Evolutionary conservation across 768 basidiomycete genomes (phyloP).

Genomic region (Coprinellus aureogranulatus): DNA sequence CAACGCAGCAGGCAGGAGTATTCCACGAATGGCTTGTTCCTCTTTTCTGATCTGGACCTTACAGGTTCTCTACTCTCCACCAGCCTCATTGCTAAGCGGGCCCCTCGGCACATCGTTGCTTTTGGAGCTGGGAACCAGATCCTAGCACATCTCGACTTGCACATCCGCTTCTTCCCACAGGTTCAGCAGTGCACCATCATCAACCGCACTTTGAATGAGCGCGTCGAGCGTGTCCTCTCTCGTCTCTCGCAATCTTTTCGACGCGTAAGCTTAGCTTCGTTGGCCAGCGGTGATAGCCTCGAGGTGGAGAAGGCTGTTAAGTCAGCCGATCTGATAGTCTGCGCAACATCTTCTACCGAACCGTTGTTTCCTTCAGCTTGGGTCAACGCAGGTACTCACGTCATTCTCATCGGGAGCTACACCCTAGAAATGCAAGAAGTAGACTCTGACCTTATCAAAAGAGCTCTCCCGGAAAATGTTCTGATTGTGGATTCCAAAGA

Average conservation of each 20-base stretch:
- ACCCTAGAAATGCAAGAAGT: constrained; percentile 81
- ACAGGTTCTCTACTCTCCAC: constrained; percentile 71
- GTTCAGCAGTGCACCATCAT: constrained; percentile 56
- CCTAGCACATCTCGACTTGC: constrained; percentile 60
- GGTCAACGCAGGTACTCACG: constrained; percentile 60
- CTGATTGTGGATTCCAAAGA: constrained; percentile 73
- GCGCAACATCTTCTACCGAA: constrained; percentile 68
- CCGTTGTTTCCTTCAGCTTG: constrained; percentile 71
- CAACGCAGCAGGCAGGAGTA: constrained; percentile 69
- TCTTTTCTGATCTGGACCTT: neutral
- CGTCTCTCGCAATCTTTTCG: constrained; percentile 23
- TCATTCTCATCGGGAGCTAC: constrained; percentile 82
- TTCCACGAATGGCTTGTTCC: neutral
- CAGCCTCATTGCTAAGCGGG: constrained; percentile 42
- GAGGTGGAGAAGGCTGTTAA: constrained; percentile 33
- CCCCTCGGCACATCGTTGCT: constrained; percentile 49
- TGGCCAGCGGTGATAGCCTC: neutral
- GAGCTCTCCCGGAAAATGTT: constrained; percentile 36
- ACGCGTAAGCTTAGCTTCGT: constrained; percentile 18
- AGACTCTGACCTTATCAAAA: constrained; percentile 50
- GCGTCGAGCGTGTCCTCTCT: constrained; percentile 39
- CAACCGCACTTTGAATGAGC: constrained; percentile 55
- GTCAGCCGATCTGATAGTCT: constrained; percentile 59
- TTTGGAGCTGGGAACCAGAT: constrained; percentile 78
- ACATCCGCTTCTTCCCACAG: constrained; percentile 55